Conservation (phyloP, 2,329 filamentous ascomycete species). For the Arthrobotrys pseudoclavata region DNA sequence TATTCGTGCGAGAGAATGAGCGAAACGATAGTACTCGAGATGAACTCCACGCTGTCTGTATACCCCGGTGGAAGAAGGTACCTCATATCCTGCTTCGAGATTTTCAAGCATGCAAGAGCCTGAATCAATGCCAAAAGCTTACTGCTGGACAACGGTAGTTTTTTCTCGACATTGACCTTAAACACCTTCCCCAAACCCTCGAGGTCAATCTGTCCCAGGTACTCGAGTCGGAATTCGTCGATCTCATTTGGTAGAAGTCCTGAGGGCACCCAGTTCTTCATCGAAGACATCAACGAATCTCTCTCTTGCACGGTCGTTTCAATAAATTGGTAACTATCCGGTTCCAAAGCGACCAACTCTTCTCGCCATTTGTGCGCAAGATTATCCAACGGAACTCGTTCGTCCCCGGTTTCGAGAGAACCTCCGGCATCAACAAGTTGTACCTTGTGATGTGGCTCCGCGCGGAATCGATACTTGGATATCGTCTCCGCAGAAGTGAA, state of each 20-base stretch:
- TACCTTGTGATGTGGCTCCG: background rate
- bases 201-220: conserved; percentile 35
- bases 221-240: conserved; percentile 37
- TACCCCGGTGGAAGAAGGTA: conserved; percentile 47
- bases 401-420: background rate
- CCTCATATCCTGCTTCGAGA: conserved; percentile 50
- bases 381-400: conserved; percentile 13
- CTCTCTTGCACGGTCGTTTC: conserved; percentile 27
- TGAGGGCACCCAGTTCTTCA: conserved; percentile 24
- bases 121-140: conserved; percentile 39
- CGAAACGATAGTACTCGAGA: conserved; percentile 32
- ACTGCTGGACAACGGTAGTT: conserved; percentile 14
- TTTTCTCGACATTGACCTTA: conserved; percentile 26
- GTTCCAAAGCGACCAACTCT: conserved; percentile 30
- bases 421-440: background rate
- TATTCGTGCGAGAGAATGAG: conserved; percentile 42
- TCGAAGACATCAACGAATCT: background rate
- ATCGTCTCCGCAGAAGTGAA: conserved; percentile 17
- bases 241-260: conserved; percentile 16
- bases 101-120: conserved; percentile 17
- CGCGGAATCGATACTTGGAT: conserved; percentile 14
- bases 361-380: conserved; percentile 25
- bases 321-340: conserved; percentile 23
- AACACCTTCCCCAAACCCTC: conserved; percentile 21
- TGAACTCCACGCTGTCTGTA: conserved; percentile 36